Evolutionary conservation across 352 stramenopile genomes (phyloP).

Genomic region (Aphanomyces stellatus): DNA sequence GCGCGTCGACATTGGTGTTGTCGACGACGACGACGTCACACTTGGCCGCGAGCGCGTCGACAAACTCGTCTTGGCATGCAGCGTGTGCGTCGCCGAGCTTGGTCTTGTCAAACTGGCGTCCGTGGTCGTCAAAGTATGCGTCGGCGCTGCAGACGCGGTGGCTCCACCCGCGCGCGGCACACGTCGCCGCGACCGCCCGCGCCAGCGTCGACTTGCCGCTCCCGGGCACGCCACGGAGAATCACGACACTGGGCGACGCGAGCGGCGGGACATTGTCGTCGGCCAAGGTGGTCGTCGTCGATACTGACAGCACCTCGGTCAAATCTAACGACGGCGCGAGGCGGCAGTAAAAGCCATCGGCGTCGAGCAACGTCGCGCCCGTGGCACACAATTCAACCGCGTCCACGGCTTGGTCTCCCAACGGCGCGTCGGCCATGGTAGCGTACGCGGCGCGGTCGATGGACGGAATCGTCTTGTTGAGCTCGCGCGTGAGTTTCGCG

Average conservation of each 20-base stretch:
- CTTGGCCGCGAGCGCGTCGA: background rate
- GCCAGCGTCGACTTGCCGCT: background rate
- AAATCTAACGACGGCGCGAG: background rate
- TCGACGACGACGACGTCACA: conserved; percentile 14
- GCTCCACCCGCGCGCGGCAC: background rate
- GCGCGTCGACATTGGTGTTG: conserved; percentile 15
- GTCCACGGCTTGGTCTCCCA: background rate
- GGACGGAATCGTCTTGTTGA: background rate
- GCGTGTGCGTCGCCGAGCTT: background rate
- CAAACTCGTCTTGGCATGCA: background rate
- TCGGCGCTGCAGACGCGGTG: conserved; percentile 15
- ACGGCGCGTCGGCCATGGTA: no score
- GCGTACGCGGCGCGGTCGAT: background rate
- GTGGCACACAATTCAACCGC: conserved; percentile 4
- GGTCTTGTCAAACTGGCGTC: background rate
- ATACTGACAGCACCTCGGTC: background rate
- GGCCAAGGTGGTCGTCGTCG: no score
- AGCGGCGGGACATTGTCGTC: background rate
- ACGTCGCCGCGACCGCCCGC: background rate
- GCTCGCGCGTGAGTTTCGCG: conserved; percentile 4
- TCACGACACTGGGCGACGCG: background rate
- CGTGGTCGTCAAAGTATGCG: background rate
- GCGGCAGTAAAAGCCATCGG: conserved; percentile 11
- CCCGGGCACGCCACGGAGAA: conserved; percentile 11
- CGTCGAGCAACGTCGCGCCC: background rate